Percentiles rank a stretch among this genome's conserved stretches.
Conservation (phyloP, 2,329 filamentous ascomycete genomes). For the Diaporthe destruens region DNA sequence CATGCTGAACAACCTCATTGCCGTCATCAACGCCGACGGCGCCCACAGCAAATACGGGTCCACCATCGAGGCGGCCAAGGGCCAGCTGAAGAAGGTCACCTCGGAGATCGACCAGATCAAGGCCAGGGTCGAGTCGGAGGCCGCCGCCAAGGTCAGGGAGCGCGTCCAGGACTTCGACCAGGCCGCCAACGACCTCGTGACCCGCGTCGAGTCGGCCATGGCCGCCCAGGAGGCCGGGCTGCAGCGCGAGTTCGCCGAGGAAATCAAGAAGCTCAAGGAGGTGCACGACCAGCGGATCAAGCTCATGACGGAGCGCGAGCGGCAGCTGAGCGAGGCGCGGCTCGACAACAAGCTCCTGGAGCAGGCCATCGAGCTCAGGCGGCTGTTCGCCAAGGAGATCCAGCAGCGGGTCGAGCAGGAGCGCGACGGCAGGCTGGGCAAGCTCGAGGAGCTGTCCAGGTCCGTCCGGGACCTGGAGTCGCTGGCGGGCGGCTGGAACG, state of each 20-base stretch:
- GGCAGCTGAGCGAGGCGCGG: constrained; percentile 84
- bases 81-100: constrained; percentile 82
- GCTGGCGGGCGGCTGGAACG: constrained; percentile 90
- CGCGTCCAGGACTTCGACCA: constrained; percentile 84
- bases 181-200: constrained; percentile 87
- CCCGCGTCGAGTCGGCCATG: constrained; percentile 88
- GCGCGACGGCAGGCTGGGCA: constrained; percentile 86
- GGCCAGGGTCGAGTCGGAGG: constrained; percentile 74
- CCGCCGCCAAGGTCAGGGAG: constrained; percentile 80
- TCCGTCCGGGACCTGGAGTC: constrained; percentile 87
- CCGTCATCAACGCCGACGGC: constrained; percentile 89
- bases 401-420: constrained; percentile 87
- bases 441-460: constrained; percentile 82
- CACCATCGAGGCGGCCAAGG: constrained; percentile 87
- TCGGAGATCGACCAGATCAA: constrained; percentile 82
- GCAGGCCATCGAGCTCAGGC: constrained; percentile 90
- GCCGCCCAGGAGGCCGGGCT: constrained; percentile 83
- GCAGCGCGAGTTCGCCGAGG: constrained; percentile 87
- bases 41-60: constrained; percentile 81
- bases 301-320: constrained; percentile 82
- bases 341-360: constrained; percentile 88
- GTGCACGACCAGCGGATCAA: constrained; percentile 85
- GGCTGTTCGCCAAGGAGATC: constrained; percentile 83
- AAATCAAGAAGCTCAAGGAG: constrained; percentile 83
- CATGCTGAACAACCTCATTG: constrained; percentile 96